These are phyloP conservation scores for Ramaria sp. DNA, from an alignment of 768 basidiomycete species.

Conservation along the genomic window DNA sequence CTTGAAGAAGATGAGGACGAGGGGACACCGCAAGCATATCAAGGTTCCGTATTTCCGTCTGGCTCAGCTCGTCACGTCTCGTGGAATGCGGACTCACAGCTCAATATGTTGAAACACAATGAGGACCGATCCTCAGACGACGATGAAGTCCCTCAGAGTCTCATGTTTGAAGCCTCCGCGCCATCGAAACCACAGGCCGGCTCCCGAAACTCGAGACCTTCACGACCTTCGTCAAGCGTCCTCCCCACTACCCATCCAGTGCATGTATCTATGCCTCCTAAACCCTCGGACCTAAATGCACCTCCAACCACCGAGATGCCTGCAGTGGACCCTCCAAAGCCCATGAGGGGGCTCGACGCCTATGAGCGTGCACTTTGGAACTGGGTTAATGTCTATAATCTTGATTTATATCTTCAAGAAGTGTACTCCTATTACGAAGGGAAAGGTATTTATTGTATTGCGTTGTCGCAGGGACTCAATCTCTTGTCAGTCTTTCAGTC, in stretches of 20 bases:
- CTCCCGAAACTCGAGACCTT: conserved; percentile 23
- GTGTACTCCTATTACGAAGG: conserved; percentile 95
- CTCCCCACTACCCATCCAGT: conserved; percentile 29
- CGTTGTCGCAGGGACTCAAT: conserved; percentile 82
- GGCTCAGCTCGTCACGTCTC: conserved; percentile 38
- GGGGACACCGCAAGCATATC: conserved; percentile 24
- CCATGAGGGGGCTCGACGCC: conserved; percentile 63
- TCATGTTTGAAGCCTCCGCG: conserved; percentile 71
- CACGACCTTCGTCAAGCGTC: conserved; percentile 21
- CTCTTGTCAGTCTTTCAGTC: conserved; percentile 60
- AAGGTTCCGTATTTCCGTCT: conserved; percentile 9
- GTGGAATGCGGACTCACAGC: conserved; percentile 49
- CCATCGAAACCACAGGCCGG: conserved; percentile 21
- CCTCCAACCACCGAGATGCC: conserved; percentile 25
- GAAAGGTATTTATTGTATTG: conserved; percentile 94
- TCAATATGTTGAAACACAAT: conserved; percentile 56
- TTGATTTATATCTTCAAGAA: conserved; percentile 91
- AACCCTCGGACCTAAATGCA: conserved; percentile 46
- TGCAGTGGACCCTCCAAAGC: conserved; percentile 16
- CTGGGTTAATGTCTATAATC: conserved; percentile 98
- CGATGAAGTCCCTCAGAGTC: conserved; percentile 77
- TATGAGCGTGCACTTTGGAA: conserved; percentile 94
- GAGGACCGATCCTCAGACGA: conserved; percentile 56
- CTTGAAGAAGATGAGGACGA: conserved; percentile 58
- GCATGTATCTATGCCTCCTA: conserved; percentile 43